phyloP scores from a whole-genome alignment of 2,329 filamentous ascomycete species.

The Aaosphaeria pasadenensis region DNA sequence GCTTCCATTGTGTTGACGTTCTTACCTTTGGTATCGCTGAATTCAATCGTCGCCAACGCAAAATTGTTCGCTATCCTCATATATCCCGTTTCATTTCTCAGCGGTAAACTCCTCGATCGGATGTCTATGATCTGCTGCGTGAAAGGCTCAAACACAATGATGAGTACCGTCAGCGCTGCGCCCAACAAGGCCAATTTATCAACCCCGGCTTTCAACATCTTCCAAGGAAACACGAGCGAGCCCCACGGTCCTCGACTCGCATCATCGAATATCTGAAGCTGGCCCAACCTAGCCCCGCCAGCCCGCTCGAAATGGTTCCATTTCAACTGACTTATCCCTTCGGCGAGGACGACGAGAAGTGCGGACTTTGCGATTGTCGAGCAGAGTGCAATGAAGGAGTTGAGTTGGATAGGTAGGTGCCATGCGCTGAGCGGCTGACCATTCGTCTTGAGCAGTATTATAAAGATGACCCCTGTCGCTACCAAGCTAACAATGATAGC shows the following conservation, averaged over 20 bases:
- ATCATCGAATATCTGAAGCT: not conserved
- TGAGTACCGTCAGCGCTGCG: not conserved
- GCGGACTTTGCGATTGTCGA: conserved; percentile 28
- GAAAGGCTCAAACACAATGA: not conserved
- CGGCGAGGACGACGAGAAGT: conserved; percentile 27
- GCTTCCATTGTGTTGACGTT: too few relatives aligned
- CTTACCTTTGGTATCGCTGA: too few relatives aligned
- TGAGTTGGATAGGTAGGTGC: conserved; percentile 15
- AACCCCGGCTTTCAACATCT: not conserved
- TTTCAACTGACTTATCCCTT: conserved; percentile 25
- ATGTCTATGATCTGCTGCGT: not conserved
- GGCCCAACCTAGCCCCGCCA: not conserved
- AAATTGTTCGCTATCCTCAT: too few relatives aligned
- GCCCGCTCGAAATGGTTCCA: not conserved
- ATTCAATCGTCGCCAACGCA: too few relatives aligned
- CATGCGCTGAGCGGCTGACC: conserved; percentile 3
- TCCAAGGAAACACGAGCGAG: not conserved
- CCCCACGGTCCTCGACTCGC: not conserved
- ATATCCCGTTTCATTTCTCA: too few relatives aligned
- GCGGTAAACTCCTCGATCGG: too few relatives aligned
- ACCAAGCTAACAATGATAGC: too few relatives aligned
- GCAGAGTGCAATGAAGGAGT: conserved; percentile 34
- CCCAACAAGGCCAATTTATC: not conserved
- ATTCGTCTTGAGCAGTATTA: not conserved
- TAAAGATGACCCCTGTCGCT: not conserved